Percentiles rank a stretch among this genome's conserved stretches.
Conservation (phyloP, 345 rosid species). For the Citropsis articulata region DNA sequence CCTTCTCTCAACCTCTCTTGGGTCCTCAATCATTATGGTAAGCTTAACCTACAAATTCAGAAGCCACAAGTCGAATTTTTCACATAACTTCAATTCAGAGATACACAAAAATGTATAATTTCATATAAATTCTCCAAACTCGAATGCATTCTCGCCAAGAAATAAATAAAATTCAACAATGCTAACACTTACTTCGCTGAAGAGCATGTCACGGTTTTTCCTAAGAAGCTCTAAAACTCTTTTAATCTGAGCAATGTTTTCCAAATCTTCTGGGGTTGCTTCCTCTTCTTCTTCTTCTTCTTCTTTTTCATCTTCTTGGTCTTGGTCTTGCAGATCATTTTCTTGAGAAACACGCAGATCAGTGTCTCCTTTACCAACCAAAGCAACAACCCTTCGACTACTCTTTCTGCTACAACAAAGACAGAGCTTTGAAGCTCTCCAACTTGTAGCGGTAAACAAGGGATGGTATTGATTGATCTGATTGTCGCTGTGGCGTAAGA, state of each 20-base stretch:
- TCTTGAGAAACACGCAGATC: conserved; percentile 27
- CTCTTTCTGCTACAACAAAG: not conserved
- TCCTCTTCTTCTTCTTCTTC: conserved; percentile 21
- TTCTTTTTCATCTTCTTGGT: conserved; percentile 16
- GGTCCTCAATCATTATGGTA: conserved; percentile 87
- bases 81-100: too few relatives aligned
- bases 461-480: not conserved
- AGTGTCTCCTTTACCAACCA: conserved; percentile 33
- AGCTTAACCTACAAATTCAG: conserved; percentile 60
- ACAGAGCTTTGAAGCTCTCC: not conserved
- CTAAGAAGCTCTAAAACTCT: conserved; percentile 74
- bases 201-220: conserved; percentile 88
- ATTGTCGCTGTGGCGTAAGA: not conserved
- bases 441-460: not conserved
- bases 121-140: too few relatives aligned
- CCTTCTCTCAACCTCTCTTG: conserved; percentile 82
- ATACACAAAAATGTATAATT: too few relatives aligned
- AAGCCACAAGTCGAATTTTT: not conserved
- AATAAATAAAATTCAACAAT: not conserved
- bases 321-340: conserved; percentile 10
- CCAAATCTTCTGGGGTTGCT: conserved; percentile 36
- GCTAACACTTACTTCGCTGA: conserved; percentile 55
- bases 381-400: conserved; percentile 12
- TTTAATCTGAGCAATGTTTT: conserved; percentile 36
- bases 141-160: too few relatives aligned